Evolutionary conservation across 139 green algal species (phyloP).

Genomic region (Desmodesmus armatus): DNA sequence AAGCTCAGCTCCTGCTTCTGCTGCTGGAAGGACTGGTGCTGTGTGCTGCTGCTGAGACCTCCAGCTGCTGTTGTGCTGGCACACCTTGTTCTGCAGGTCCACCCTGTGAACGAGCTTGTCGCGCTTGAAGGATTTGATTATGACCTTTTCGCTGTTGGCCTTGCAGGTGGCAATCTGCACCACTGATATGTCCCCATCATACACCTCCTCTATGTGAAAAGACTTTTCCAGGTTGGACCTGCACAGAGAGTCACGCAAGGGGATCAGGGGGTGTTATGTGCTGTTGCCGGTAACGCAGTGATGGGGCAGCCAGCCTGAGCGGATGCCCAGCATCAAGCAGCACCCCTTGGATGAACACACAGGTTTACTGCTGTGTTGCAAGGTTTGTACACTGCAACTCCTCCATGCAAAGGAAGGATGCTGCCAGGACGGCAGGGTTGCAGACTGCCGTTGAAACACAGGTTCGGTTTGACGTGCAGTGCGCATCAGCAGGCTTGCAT

Average conservation of each 20-base stretch:
- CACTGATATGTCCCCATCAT: slow-evolving; percentile 39
- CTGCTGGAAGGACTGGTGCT: neutral
- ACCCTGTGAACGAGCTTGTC: slow-evolving; percentile 18
- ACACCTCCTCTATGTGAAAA: slow-evolving; percentile 40
- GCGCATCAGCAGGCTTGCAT: no score
- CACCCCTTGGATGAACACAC: no score
- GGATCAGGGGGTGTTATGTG: no score
- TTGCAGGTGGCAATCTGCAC: slow-evolving; percentile 40
- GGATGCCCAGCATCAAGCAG: no score
- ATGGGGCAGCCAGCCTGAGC: no score
- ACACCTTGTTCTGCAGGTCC: slow-evolving; percentile 47
- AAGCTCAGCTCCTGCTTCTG: neutral
- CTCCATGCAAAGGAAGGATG: no score
- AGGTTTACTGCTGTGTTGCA: no score
- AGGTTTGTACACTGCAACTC: no score
- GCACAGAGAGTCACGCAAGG: neutral
- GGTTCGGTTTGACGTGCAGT: no score
- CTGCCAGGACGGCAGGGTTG: no score
- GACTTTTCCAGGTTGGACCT: slow-evolving; percentile 43
- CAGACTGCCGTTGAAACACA: no score
- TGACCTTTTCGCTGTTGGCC: slow-evolving; percentile 24
- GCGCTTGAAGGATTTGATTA: slow-evolving; percentile 47
- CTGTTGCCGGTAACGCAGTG: no score
- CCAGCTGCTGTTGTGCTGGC: neutral
- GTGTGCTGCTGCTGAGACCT: neutral